These are phyloP conservation scores for Pythium aphanidermatum DNA, from an alignment of 352 stramenopile species.

Conservation along the genomic window DNA sequence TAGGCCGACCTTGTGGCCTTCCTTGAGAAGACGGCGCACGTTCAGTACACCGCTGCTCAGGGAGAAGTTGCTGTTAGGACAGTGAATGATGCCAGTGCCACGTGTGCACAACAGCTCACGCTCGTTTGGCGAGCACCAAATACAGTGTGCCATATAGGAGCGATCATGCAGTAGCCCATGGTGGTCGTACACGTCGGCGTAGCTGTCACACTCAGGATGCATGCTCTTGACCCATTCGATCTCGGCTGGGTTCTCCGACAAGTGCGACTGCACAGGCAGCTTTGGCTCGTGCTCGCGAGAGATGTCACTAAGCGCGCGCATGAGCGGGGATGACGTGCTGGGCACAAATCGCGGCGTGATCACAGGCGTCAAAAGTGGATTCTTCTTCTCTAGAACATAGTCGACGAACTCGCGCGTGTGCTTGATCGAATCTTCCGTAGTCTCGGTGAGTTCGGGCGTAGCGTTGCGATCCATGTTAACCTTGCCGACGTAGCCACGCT, in stretches of 20 bases:
- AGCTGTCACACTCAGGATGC: slow-evolving; percentile 73
- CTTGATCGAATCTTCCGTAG: slow-evolving; percentile 74
- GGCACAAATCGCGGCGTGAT: slow-evolving; percentile 94
- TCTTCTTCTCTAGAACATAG: slow-evolving; percentile 77
- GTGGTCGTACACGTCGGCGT: slow-evolving; percentile 77
- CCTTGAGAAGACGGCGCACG: slow-evolving; percentile 59
- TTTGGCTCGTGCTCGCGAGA: slow-evolving; percentile 67
- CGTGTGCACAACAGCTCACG: slow-evolving; percentile 53
- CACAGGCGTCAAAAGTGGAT: slow-evolving; percentile 76
- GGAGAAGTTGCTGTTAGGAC: slow-evolving; percentile 94
- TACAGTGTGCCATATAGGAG: slow-evolving; percentile 94
- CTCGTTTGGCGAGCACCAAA: slow-evolving; percentile 82
- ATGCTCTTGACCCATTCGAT: slow-evolving; percentile 82
- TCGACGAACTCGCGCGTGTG: slow-evolving; percentile 86
- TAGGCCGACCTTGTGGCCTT: slow-evolving; percentile 88
- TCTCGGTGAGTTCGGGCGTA: slow-evolving; percentile 76
- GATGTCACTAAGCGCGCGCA: slow-evolving; percentile 74
- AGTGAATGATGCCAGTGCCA: slow-evolving; percentile 89
- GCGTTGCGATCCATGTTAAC: slow-evolving; percentile 96
- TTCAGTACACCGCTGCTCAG: slow-evolving; percentile 86
- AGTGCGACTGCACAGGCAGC: slow-evolving; percentile 88
- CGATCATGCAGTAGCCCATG: slow-evolving; percentile 86
- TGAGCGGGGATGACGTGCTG: slow-evolving; percentile 76
- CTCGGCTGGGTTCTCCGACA: slow-evolving; percentile 88
- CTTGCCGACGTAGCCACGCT: slow-evolving; percentile 91